Conservation (phyloP, 2,329 filamentous ascomycete genomes). For the Trichoderma sp. region DNA sequence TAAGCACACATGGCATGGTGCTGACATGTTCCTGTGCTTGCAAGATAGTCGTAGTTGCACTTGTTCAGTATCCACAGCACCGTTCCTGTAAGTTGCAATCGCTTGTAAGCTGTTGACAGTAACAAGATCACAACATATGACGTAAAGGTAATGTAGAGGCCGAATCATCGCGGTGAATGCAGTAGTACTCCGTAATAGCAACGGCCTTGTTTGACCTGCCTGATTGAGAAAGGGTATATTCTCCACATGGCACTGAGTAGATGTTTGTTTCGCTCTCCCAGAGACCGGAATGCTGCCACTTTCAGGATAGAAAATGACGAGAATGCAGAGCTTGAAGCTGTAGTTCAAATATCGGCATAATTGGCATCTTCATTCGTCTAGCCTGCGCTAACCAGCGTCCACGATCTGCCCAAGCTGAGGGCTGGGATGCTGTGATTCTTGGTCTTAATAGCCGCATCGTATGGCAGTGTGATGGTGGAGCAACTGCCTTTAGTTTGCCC, state of each 20-base stretch:
- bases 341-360: neutral
- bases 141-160: neutral
- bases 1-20: neutral
- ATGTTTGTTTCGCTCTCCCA: neutral
- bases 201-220: neutral
- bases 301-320: neutral
- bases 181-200: neutral
- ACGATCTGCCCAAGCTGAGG: neutral
- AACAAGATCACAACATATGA: neutral
- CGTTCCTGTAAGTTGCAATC: neutral
- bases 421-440: neutral
- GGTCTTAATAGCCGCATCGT: neutral
- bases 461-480: neutral
- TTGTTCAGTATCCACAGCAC: neutral
- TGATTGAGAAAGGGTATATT: neutral
- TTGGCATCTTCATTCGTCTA: neutral
- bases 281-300: neutral
- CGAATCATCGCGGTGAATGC: neutral
- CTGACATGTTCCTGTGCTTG: neutral
- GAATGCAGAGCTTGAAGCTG: neutral
- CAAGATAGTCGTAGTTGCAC: neutral
- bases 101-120: neutral
- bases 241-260: neutral
- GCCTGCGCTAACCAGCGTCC: neutral
- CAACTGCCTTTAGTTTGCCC: neutral